Conservation (phyloP, 208 protist species). For the Leishmania guyanensis region DNA sequence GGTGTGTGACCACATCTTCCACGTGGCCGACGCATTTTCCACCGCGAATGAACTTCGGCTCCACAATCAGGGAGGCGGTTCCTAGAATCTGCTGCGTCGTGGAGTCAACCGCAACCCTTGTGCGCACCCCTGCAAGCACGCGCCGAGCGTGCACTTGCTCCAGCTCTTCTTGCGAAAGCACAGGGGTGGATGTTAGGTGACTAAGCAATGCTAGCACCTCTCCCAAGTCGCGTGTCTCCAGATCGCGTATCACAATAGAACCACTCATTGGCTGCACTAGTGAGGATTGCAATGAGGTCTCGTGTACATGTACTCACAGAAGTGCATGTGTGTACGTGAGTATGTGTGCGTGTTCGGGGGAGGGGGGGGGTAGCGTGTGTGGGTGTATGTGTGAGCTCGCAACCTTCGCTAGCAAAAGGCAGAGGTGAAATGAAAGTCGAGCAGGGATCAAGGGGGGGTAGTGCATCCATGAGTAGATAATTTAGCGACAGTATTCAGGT, state of each 20-base stretch:
- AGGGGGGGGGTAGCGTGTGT: not conserved
- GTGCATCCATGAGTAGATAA: not conserved
- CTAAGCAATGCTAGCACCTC: constrained; percentile 31
- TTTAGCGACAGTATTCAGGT: not conserved
- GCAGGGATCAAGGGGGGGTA: not conserved
- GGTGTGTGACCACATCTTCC: constrained; percentile 85
- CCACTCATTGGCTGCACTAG: constrained; percentile 2
- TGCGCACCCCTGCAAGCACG: constrained; percentile 36
- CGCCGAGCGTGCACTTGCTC: constrained; percentile 26
- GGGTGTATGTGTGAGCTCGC: not conserved
- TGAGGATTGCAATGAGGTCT: not conserved
- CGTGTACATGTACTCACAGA: not conserved
- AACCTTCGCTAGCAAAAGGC: not conserved
- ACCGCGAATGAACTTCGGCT: constrained; percentile 78
- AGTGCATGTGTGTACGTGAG: not conserved
- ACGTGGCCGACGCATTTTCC: constrained; percentile 79
- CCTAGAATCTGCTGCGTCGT: constrained; percentile 45
- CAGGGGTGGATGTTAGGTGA: constrained; percentile 29
- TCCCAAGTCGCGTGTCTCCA: constrained; percentile 24
- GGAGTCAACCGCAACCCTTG: constrained; percentile 54
- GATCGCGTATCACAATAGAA: constrained; percentile 30
- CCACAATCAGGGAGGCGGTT: constrained; percentile 77
- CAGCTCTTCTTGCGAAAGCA: constrained; percentile 28
- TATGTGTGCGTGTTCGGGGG: no score
- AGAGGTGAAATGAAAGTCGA: not conserved